Evolutionary conservation across 805 yeast genomes (phyloP).

Genomic region (Hanseniaspora singularis): DNA sequence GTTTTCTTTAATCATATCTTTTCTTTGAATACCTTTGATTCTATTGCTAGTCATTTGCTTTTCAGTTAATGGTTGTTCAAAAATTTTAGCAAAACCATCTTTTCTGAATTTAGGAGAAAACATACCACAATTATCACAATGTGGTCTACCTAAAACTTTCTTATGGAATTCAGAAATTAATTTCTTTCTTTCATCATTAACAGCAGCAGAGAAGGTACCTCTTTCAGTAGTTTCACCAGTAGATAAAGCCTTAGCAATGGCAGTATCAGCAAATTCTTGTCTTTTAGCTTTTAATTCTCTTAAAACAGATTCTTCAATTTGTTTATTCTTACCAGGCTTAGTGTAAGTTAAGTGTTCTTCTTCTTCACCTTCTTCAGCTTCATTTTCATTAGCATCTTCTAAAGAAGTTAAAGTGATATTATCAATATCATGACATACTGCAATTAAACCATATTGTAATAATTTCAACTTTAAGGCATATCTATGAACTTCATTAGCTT

Average conservation of each 20-base stretch:
- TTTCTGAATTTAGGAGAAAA: slow-evolving; percentile 87
- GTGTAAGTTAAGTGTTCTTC: slow-evolving; percentile 27
- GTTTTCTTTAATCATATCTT: slow-evolving; percentile 45
- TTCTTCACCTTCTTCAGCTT: slow-evolving; percentile 38
- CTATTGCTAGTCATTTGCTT: slow-evolving; percentile 73
- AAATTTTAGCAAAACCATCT: slow-evolving; percentile 86
- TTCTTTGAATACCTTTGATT: slow-evolving; percentile 65
- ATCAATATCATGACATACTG: slow-evolving; percentile 67
- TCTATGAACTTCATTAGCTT: slow-evolving; percentile 56
- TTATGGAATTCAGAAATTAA: slow-evolving; percentile 64
- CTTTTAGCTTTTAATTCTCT: slow-evolving; percentile 47
- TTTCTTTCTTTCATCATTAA: slow-evolving; percentile 73
- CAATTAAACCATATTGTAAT: slow-evolving; percentile 76
- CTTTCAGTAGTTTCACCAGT: slow-evolving; percentile 57
- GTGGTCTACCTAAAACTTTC: slow-evolving; percentile 59
- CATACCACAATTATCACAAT: slow-evolving; percentile 95
- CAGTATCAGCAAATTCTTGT: slow-evolving; percentile 54
- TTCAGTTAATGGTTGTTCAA: slow-evolving; percentile 73
- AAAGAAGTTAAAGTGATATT: slow-evolving; percentile 34
- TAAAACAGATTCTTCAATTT: slow-evolving; percentile 33
- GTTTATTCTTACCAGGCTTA: slow-evolving; percentile 21
- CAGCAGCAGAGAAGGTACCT: slow-evolving; percentile 74
- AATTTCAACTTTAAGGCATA: slow-evolving; percentile 66
- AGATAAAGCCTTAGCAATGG: slow-evolving; percentile 59
- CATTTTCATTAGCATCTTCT: slow-evolving; percentile 32